Evolutionary conservation across 257 asterid species (phyloP), one percentile per base, ranked within the genome.

Genomic region (Nicotiana otophora): DNA sequence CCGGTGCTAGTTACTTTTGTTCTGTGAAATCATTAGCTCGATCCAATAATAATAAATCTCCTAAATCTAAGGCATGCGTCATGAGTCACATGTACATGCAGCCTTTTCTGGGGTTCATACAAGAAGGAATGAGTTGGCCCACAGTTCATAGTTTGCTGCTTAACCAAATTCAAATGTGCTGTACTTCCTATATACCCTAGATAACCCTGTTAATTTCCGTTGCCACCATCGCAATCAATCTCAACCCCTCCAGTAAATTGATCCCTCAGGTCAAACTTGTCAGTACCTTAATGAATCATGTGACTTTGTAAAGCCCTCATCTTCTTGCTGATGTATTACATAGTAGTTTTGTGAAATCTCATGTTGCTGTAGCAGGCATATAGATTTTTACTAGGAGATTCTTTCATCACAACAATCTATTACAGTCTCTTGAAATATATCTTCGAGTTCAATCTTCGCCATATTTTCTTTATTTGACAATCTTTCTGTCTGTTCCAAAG

Each of bases 11-110:
- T 42, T 20, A 1, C 78, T 42, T 70, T 20, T 70, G 78, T 70
- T 42, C 78, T 70, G 20, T 70, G 58, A 70, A 42, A 70, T 70
- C 36, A 20, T 70, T 70, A 20, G 48, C 34, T 42, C 60, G 5
- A 42, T 20, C 78, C 78, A 70, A 30, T 70, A 20, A 70, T 34
- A 20, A 7, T 33, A 70, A 42, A 42, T 70, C 60, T 70, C 60
- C 60, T 33, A 42, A 70, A 20, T 70, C 58, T 70, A 42, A 70
- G 78, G 58, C 23, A 42, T 70, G 57, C 2, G 1, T 69, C 78
- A 70, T 6, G 78, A 70, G 78, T 70, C 78, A 42, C 9, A 20
- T 70, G n/a, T 70, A 42, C 15, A 70, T 69, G 58, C 78, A 69
- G 46, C 78, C 78, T 69, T 69, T 68, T 54, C 17, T 54, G 19